Conservation (phyloP, 768 basidiomycete genomes). For the Phlebiopsis gigantea region DNA sequence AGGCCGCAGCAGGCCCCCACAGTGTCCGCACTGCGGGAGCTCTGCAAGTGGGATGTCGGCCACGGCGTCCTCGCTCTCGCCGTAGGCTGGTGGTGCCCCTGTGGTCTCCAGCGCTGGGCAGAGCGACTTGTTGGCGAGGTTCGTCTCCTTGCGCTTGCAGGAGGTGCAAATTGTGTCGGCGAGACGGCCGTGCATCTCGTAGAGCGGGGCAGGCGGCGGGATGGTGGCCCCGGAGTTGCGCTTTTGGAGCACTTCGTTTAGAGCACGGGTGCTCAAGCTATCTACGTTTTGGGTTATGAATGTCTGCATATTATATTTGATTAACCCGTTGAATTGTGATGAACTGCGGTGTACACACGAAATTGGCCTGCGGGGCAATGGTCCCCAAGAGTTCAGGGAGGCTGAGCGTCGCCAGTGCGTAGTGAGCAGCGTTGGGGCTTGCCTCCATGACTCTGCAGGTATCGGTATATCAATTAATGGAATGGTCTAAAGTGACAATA, state of each 20-base stretch:
- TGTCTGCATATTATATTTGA: not conserved
- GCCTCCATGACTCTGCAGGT: slow-evolving; percentile 39
- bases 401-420: slow-evolving; percentile 42
- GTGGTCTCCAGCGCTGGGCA: slow-evolving; percentile 41
- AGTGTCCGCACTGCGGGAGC: slow-evolving; percentile 28
- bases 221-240: too few relatives aligned
- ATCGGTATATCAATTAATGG: not conserved
- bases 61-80: slow-evolving; percentile 26
- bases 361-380: slow-evolving; percentile 33
- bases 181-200: slow-evolving; percentile 63
- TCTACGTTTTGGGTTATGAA: slow-evolving; percentile 65
- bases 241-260: slow-evolving; percentile 21
- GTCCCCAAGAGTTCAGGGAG: slow-evolving; percentile 31
- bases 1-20: slow-evolving; percentile 29
- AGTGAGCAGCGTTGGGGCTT: slow-evolving; percentile 52
- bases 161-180: slow-evolving; percentile 50
- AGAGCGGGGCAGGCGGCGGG: slow-evolving; percentile 9
- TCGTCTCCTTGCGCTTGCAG: slow-evolving; percentile 37
- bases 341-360: not conserved
- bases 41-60: slow-evolving; percentile 20
- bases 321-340: slow-evolving; percentile 28
- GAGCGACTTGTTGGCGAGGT: slow-evolving; percentile 36
- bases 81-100: not conserved
- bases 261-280: slow-evolving; percentile 39
- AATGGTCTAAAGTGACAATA: too few relatives aligned